These are phyloP conservation scores for Liriodendron chinense DNA, from an alignment of 164 flowering plant species.

Conservation along the genomic window DNA sequence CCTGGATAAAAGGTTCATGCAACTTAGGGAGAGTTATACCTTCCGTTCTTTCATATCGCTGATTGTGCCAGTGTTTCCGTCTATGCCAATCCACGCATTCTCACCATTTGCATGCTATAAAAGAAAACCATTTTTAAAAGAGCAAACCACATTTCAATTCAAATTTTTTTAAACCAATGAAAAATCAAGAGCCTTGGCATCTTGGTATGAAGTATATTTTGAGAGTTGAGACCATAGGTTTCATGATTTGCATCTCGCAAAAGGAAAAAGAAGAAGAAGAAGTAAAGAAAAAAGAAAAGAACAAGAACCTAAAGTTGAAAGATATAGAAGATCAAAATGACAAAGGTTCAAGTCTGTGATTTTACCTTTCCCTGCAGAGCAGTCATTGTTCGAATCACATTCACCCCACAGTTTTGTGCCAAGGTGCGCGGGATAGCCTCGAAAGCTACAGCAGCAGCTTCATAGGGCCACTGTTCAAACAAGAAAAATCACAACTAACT, in stretches of 20 bases:
- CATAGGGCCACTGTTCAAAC: slow-evolving; percentile 88
- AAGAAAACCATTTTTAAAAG: background rate
- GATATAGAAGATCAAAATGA: background rate
- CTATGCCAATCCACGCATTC: slow-evolving; percentile 93
- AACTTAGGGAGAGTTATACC: slow-evolving; percentile 33
- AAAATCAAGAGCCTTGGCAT: background rate
- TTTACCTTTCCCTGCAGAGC: slow-evolving; percentile 89
- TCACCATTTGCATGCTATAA: slow-evolving; percentile 94
- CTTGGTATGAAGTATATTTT: background rate
- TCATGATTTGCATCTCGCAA: background rate
- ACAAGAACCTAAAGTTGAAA: background rate
- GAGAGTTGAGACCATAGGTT: background rate
- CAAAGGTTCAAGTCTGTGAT: background rate
- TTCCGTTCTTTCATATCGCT: slow-evolving; percentile 80
- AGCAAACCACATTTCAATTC: background rate
- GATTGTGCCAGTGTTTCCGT: slow-evolving; percentile 86
- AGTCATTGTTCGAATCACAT: slow-evolving; percentile 93
- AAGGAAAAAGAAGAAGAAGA: too few species aligned
- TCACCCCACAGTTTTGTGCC: slow-evolving; percentile 95
- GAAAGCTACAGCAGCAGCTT: slow-evolving; percentile 98
- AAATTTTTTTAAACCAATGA: background rate
- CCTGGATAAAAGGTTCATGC: background rate
- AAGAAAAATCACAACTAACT: background rate
- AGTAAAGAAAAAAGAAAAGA: too few species aligned
- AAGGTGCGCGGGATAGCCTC: slow-evolving; percentile 97